Conservation (phyloP, 805 yeast species). For the Metschnikowia orientalis region DNA sequence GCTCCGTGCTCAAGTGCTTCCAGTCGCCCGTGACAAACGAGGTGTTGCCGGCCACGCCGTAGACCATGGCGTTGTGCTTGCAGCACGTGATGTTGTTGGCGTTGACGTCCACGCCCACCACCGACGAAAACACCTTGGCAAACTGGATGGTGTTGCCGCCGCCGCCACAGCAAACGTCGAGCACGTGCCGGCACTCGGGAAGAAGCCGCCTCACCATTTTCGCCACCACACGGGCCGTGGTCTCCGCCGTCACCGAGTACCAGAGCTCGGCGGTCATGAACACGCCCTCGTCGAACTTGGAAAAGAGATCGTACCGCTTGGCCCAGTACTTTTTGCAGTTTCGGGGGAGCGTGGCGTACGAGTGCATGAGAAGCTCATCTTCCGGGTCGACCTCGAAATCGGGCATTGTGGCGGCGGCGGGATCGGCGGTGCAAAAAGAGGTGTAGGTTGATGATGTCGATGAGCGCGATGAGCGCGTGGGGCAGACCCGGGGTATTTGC, state of each 20-base stretch:
- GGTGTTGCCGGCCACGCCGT: constrained; percentile 53
- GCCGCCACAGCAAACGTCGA: constrained; percentile 82
- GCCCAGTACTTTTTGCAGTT: constrained; percentile 55
- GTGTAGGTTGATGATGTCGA: too few species aligned
- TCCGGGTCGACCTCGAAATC: constrained; percentile 14
- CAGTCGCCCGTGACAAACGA: constrained; percentile 49
- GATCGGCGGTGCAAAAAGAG: background rate
- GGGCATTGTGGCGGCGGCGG: constrained; percentile 1
- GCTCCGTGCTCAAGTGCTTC: constrained; percentile 25
- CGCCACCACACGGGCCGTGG: constrained; percentile 58
- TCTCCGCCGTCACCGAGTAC: constrained; percentile 87
- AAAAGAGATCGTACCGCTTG: constrained; percentile 56
- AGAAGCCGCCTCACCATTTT: constrained; percentile 47
- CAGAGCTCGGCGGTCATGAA: constrained; percentile 69
- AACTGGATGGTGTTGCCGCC: constrained; percentile 84
- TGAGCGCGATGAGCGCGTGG: too few species aligned
- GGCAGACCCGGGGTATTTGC: too few species aligned
- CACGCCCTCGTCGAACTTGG: constrained; percentile 63
- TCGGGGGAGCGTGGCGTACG: constrained; percentile 35
- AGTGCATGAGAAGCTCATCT: constrained; percentile 36
- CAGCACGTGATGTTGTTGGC: constrained; percentile 62
- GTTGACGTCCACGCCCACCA: constrained; percentile 61
- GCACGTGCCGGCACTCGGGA: constrained; percentile 43
- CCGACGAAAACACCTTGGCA: constrained; percentile 51
- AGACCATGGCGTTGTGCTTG: constrained; percentile 58